These are phyloP conservation scores for Penicillium steckii DNA, from an alignment of 495 filamentous ascomycete species.

Conservation along the genomic window DNA sequence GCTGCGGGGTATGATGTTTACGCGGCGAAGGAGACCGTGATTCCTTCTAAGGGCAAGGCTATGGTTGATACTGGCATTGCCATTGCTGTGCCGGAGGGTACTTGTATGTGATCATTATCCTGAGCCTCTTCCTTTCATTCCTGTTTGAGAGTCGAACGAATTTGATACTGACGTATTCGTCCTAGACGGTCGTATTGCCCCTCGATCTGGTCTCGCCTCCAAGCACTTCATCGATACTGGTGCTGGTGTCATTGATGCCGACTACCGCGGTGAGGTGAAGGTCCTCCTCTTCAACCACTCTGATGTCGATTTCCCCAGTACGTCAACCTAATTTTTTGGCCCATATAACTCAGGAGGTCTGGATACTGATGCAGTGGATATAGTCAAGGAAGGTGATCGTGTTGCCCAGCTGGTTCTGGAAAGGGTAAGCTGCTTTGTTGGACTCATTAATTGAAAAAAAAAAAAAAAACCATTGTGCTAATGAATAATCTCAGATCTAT, in stretches of 20 bases:
- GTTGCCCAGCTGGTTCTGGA: constrained; percentile 93
- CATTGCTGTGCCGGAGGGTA: constrained; percentile 83
- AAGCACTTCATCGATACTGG: constrained; percentile 95
- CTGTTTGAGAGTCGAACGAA: too few species aligned
- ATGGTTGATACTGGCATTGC: constrained; percentile 87
- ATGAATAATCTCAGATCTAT: constrained; percentile 56
- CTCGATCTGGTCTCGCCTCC: constrained; percentile 83
- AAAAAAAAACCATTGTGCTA: too few species aligned
- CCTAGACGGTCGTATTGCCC: constrained; percentile 85
- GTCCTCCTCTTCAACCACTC: constrained; percentile 91
- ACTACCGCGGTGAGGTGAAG: constrained; percentile 93
- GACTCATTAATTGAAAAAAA: background rate
- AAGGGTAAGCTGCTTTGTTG: constrained; percentile 47
- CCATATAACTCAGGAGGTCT: background rate
- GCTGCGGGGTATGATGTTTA: constrained; percentile 94
- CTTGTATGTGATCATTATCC: constrained; percentile 56
- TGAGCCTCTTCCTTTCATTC: too few species aligned
- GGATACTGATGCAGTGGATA: constrained; percentile 1
- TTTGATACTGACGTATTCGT: constrained; percentile 4
- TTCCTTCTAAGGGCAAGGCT: constrained; percentile 79
- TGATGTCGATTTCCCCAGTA: constrained; percentile 70
- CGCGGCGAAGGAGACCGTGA: constrained; percentile 65
- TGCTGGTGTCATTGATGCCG: constrained; percentile 95
- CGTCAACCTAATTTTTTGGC: background rate
- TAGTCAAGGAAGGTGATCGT: constrained; percentile 79